These are phyloP conservation scores for Lachancea sp. DNA, from an alignment of 805 yeast genomes.

Conservation along the genomic window DNA sequence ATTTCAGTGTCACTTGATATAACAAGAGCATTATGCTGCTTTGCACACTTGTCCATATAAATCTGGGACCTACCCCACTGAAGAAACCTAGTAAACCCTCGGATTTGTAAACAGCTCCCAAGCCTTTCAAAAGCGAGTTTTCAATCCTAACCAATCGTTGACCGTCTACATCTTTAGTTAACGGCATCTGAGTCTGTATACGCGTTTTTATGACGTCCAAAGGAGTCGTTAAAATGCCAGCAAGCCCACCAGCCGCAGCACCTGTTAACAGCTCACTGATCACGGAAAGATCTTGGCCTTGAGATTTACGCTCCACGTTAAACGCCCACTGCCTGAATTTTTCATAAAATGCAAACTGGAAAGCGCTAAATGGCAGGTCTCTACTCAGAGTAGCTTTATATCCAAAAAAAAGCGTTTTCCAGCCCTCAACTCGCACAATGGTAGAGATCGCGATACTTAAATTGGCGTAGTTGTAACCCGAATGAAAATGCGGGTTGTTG, in stretches of 20 bases:
- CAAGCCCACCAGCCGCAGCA: constrained; percentile 91
- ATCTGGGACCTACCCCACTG: constrained; percentile 93
- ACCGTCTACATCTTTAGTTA: neutral
- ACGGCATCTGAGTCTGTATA: constrained; percentile 76
- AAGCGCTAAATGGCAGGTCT: constrained; percentile 91
- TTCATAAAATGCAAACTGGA: constrained; percentile 95
- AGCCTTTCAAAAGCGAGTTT: constrained; percentile 45
- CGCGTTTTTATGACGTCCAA: constrained; percentile 88
- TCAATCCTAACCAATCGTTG: constrained; percentile 13
- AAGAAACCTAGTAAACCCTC: constrained; percentile 81
- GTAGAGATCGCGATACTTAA: constrained; percentile 62
- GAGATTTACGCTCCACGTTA: constrained; percentile 28
- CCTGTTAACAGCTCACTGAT: constrained; percentile 74
- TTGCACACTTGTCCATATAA: constrained; percentile 94
- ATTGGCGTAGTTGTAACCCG: constrained; percentile 85
- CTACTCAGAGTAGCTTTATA: constrained; percentile 90
- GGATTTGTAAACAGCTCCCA: constrained; percentile 49
- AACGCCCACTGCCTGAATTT: constrained; percentile 61
- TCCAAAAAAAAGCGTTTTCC: constrained; percentile 73
- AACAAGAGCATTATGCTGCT: constrained; percentile 88
- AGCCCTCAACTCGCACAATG: constrained; percentile 65
- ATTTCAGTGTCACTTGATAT: constrained; percentile 70
- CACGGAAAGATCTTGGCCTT: constrained; percentile 46
- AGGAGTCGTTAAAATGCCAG: constrained; percentile 86
- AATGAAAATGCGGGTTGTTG: constrained; percentile 69